Conservation (phyloP, 495 filamentous ascomycete genomes). For the Amphirosellinia nigrospora region DNA sequence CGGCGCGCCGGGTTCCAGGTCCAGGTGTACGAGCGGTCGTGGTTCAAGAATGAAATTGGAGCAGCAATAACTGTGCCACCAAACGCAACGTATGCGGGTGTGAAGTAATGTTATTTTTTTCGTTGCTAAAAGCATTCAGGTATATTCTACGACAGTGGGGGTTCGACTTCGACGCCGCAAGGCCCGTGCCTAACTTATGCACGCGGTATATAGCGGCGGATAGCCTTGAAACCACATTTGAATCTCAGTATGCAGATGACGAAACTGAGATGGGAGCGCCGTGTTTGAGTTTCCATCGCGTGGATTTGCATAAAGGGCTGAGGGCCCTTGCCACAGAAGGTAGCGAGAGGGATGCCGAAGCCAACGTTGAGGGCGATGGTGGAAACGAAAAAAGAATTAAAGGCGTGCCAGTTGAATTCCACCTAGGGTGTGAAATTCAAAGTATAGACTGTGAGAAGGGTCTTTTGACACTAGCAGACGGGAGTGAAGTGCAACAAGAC, state of each 20-base stretch:
- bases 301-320: slow-evolving; percentile 62
- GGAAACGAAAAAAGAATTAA: slow-evolving; percentile 26
- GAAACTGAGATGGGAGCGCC: slow-evolving; percentile 30
- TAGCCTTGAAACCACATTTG: slow-evolving; percentile 34
- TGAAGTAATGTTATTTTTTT: too few relatives aligned
- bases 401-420: slow-evolving; percentile 44
- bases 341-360: background rate
- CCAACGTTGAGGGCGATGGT: background rate
- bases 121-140: too few relatives aligned
- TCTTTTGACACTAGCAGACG: slow-evolving; percentile 29
- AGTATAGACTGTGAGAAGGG: slow-evolving; percentile 38
- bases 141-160: slow-evolving; percentile 53
- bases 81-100: slow-evolving; percentile 56
- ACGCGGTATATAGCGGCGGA: slow-evolving; percentile 39
- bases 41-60: slow-evolving; percentile 60
- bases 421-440: slow-evolving; percentile 31
- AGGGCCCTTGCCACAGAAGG: slow-evolving; percentile 46
- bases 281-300: slow-evolving; percentile 54
- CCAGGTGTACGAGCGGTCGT: slow-evolving; percentile 58
- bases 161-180: slow-evolving; percentile 44
- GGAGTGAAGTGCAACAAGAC: slow-evolving; percentile 27
- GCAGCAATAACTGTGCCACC: slow-evolving; percentile 60
- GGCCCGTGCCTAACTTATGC: slow-evolving; percentile 41
- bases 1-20: slow-evolving; percentile 57
- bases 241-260: slow-evolving; percentile 43